Evolutionary conservation across 257 asterid genomes (phyloP).

Genomic region (Solanum pennellii): DNA sequence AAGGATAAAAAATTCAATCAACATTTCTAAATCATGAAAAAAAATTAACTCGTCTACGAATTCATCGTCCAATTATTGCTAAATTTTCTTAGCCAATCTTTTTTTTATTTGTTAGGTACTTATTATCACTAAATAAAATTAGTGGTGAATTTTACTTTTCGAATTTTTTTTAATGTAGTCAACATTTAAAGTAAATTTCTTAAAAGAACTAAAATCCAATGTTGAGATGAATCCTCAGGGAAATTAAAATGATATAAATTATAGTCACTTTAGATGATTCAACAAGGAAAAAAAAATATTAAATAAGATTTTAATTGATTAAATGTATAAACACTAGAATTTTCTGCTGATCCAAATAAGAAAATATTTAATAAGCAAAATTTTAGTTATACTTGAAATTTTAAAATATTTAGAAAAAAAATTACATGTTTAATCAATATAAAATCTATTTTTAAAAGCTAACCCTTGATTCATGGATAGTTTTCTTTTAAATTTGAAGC

Average conservation of each 20-base stretch:
- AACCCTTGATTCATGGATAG: not conserved
- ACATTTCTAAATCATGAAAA: no score
- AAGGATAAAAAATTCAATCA: no score
- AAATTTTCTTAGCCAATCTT: not conserved
- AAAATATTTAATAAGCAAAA: not conserved
- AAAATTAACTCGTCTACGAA: not conserved
- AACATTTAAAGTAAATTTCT: not conserved
- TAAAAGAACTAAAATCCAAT: not conserved
- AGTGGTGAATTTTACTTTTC: not conserved
- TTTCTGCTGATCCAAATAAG: not conserved
- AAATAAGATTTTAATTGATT: not conserved
- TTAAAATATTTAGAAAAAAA: not conserved
- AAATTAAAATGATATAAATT: not conserved
- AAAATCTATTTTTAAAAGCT: not conserved
- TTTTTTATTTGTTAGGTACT: not conserved
- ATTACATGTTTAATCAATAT: not conserved
- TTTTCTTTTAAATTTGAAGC: not conserved
- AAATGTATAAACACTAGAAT: not conserved
- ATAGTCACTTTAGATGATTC: not conserved
- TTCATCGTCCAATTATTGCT: no score
- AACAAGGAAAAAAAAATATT: not conserved
- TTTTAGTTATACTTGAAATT: not conserved
- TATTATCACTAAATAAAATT: no score
- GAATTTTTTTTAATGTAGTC: no score
- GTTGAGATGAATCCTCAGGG: not conserved